phyloP scores from a whole-genome alignment of 1,284 basidiomycete genomes.

The Ceratobasidium papillatum region DNA sequence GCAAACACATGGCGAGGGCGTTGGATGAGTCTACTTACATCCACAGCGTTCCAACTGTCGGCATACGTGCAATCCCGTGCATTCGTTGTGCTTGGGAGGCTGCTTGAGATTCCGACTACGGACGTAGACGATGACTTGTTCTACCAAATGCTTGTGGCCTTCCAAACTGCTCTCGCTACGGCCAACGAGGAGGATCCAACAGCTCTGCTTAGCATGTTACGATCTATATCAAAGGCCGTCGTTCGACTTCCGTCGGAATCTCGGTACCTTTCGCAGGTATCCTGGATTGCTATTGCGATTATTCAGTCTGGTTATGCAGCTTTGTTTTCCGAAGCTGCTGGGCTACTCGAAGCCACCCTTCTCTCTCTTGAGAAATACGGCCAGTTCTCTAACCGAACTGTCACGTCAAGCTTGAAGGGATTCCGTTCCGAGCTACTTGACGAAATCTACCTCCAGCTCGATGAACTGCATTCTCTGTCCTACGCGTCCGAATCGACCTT shows the following conservation, averaged over 20 bases:
- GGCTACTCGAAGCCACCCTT: constrained; percentile 70
- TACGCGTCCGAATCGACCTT: constrained; percentile 73
- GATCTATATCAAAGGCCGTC: constrained; percentile 81
- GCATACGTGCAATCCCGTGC: constrained; percentile 90
- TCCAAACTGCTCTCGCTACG: constrained; percentile 70
- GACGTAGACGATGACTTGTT: constrained; percentile 89
- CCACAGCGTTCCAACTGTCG: constrained; percentile 92
- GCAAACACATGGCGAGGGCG: constrained; percentile 92
- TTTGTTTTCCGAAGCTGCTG: constrained; percentile 75
- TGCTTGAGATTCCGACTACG: constrained; percentile 65
- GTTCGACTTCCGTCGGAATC: constrained; percentile 73
- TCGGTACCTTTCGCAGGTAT: constrained; percentile 76
- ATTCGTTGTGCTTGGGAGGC: constrained; percentile 83
- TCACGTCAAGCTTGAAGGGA: constrained; percentile 71
- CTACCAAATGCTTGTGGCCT: constrained; percentile 87
- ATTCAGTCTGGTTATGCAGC: constrained; percentile 79
- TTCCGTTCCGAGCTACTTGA: constrained; percentile 66
- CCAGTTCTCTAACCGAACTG: constrained; percentile 62
- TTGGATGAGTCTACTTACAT: constrained; percentile 92
- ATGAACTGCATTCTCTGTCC: constrained; percentile 75
- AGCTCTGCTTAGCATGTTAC: constrained; percentile 84
- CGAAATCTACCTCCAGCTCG: constrained; percentile 76
- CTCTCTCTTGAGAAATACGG: constrained; percentile 71
- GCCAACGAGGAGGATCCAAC: constrained; percentile 76
- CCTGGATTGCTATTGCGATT: constrained; percentile 86